Percentiles rank a stretch among this genome's conserved stretches.
Conservation (phyloP, 2,329 filamentous ascomycete genomes). For the Alternaria atra region DNA sequence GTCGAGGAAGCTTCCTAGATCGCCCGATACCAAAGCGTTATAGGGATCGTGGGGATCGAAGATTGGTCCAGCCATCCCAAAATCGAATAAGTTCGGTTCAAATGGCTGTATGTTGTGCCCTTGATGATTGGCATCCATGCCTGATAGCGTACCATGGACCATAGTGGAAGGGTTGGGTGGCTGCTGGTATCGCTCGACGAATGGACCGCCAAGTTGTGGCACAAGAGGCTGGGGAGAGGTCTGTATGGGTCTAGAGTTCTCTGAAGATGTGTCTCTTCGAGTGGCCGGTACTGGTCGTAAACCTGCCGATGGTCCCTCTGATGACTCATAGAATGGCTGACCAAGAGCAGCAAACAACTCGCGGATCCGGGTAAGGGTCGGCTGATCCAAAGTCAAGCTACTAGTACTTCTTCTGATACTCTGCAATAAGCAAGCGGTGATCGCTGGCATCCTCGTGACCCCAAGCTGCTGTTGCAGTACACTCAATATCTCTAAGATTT, state of each 20-base stretch:
- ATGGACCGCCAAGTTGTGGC: slow-evolving; percentile 9
- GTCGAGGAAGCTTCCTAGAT: slow-evolving; percentile 64
- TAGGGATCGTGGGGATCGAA: slow-evolving; percentile 22
- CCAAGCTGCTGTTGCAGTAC: slow-evolving; percentile 33
- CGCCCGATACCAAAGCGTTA: slow-evolving; percentile 50
- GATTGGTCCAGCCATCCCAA: slow-evolving; percentile 3
- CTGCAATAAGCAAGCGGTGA: slow-evolving; percentile 34
- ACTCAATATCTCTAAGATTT: slow-evolving; percentile 32
- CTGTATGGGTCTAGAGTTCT: slow-evolving; percentile 14
- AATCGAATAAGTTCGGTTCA: slow-evolving; percentile 17
- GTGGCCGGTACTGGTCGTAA: slow-evolving; percentile 1
- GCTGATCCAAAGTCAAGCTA: slow-evolving; percentile 22
- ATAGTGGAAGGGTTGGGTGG: slow-evolving; percentile 19
- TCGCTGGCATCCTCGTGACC: slow-evolving; percentile 34
- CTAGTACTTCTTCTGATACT: slow-evolving; percentile 22
- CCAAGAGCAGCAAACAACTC: slow-evolving; percentile 22
- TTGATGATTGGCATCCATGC: slow-evolving; percentile 25
- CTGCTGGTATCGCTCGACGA: slow-evolving; percentile 7
- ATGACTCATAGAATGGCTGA: slow-evolving; percentile 12
- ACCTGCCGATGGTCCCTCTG: background rate
- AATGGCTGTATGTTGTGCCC: slow-evolving; percentile 8
- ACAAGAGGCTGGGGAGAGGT: slow-evolving; percentile 18
- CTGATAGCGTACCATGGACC: slow-evolving; percentile 32
- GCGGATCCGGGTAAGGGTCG: slow-evolving; percentile 21
- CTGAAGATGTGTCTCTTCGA: slow-evolving; percentile 3